These are phyloP conservation scores for Ustanciosporium gigantosporum DNA, from an alignment of 1,284 basidiomycete species.

Conservation along the genomic window DNA sequence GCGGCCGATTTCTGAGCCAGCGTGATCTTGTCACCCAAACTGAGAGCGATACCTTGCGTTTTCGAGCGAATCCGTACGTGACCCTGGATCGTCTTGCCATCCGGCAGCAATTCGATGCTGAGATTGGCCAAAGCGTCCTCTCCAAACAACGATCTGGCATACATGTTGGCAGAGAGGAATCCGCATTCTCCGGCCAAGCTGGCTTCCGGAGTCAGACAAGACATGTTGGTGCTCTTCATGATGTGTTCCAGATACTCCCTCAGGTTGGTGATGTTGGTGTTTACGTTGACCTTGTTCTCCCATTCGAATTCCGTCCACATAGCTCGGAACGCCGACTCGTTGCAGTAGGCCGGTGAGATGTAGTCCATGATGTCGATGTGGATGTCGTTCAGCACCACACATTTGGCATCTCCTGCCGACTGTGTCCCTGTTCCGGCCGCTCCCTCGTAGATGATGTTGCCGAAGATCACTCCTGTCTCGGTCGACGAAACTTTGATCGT, in stretches of 20 bases:
- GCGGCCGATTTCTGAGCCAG: conserved; percentile 25
- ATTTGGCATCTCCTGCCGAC: conserved; percentile 65
- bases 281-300: conserved; percentile 96
- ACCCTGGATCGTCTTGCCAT: conserved; percentile 60
- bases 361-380: conserved; percentile 99
- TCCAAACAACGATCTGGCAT: conserved; percentile 87
- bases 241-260: conserved; percentile 84
- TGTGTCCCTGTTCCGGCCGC: conserved; percentile 48
- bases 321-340: conserved; percentile 79
- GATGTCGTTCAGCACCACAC: conserved; percentile 91
- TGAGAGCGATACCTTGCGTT: conserved; percentile 74
- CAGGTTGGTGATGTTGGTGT: conserved; percentile 76
- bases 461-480: conserved; percentile 97
- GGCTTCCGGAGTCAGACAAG: conserved; percentile 90
- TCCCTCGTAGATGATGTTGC: conserved; percentile 90
- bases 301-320: conserved; percentile 99
- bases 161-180: conserved; percentile 91
- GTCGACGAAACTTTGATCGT: conserved; percentile 87
- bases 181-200: conserved; percentile 88
- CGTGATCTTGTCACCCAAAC: conserved; percentile 82
- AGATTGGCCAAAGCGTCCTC: conserved; percentile 97
- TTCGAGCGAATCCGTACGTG: conserved; percentile 58
- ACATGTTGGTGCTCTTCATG: conserved; percentile 86
- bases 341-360: conserved; percentile 95
- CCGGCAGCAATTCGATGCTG: conserved; percentile 85